phyloP scores from a whole-genome alignment of 225 moss, liverwort and hornwort genomes.

The Thuidium tamariscinum region DNA sequence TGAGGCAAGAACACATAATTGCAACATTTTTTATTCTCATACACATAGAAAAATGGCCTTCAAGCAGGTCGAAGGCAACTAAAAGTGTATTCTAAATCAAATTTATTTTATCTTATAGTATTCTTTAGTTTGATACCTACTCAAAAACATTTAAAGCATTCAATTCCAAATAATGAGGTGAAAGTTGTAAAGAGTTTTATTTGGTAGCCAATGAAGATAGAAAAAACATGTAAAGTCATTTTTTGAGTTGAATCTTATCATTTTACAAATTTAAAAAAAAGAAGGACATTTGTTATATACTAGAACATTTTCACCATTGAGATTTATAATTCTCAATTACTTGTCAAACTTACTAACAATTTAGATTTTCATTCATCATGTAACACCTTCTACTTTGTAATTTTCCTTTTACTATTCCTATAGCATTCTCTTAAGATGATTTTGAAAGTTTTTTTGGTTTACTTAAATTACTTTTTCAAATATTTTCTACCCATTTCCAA shows the following conservation, averaged over 20 bases:
- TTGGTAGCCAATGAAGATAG: neutral
- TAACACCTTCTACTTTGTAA: neutral
- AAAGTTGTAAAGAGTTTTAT: rapidly evolving
- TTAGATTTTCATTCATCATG: neutral
- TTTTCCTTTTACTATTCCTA: too few relatives aligned
- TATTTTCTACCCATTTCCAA: neutral
- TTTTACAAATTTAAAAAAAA: neutral
- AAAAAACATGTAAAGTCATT: neutral
- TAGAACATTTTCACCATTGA: neutral
- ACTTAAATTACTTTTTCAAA: too few relatives aligned
- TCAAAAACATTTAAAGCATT: neutral
- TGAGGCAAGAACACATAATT: too few relatives aligned
- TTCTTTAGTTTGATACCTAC: neutral
- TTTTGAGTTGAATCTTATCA: too few relatives aligned
- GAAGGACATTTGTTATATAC: rapidly evolving
- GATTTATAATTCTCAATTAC: neutral
- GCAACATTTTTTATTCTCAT: neutral
- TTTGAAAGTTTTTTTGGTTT: neutral
- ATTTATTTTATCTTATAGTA: too few relatives aligned
- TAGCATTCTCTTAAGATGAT: too few relatives aligned
- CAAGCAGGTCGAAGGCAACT: too few relatives aligned
- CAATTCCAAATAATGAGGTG: rapidly evolving
- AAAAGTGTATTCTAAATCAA: too few relatives aligned
- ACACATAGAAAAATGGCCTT: too few relatives aligned
- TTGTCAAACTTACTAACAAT: neutral